Base-by-base conservation (phyloP, 2,329 filamentous ascomycete genomes). In the Aspergillus vadensis region DNA sequence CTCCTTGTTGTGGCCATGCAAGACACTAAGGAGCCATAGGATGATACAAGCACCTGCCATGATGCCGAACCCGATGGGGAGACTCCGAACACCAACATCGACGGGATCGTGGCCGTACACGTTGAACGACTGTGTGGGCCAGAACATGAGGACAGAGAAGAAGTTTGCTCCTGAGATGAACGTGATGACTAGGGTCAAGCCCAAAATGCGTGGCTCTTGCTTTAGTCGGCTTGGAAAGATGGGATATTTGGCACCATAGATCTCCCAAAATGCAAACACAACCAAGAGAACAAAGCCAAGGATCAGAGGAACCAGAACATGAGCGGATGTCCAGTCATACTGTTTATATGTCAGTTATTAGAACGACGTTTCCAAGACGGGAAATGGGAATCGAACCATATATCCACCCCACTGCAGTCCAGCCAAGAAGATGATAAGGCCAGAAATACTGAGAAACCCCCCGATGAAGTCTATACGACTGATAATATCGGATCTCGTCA, bases 11-110 rank as follows among this genome's bases (percentile, higher is more conserved):
- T 82, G 82, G 12, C 87, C 87, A 43, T 80, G 80, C 65, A 85
- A 81, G 7, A 83, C 72, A 21, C 83, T 84, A 23, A 90, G 78
- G 2, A 88, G 76, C 62, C 80, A 79, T 2, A 90, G 79, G 2
- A 84, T 82, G 63, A 88, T 78, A 57, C 82, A 82, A 23, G 87
- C 86, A 12, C 88, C 88, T 36, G 74, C 75, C 36, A 90, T 79
- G 67, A 90, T 88, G 23, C 82, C 82, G 62, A 89, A 86, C 2
- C 85, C 87, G 63, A 90, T 82, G 1, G 88, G 87, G 5, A 91
- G 73, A 43, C 85, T 85, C 59, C 88, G 83, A 60, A 90, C 75
- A n/a, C 88, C 88, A 57, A 90, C 83, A 21, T 80, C 81, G 17
- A 88, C 72, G 0, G 87, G 86, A 63, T 89, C 85, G 64, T 89